phyloP scores from a whole-genome alignment of 805 yeast species.

The Pichia membranifaciens region DNA sequence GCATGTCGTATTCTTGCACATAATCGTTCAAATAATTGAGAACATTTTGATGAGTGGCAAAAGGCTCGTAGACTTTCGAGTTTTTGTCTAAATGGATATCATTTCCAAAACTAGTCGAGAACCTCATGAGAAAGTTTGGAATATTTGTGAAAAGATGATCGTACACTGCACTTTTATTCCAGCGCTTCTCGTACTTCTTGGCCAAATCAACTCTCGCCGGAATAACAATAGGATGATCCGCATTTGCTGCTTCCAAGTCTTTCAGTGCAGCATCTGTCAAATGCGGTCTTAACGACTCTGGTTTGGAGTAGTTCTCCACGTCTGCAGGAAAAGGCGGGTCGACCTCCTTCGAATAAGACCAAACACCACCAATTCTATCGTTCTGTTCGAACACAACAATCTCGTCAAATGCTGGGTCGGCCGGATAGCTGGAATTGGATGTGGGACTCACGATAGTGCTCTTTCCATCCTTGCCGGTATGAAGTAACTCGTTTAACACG shows the following conservation, averaged over 20 bases:
- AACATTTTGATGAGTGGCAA: constrained; percentile 19
- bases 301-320: constrained; percentile 12
- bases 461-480: constrained; percentile 24
- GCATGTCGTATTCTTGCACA: constrained; percentile 24
- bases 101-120: constrained; percentile 30
- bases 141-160: constrained; percentile 36
- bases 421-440: constrained; percentile 5
- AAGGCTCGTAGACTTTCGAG: constrained; percentile 15
- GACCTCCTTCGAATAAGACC: constrained; percentile 24
- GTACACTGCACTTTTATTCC: constrained; percentile 25
- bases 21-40: constrained; percentile 16
- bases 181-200: neutral
- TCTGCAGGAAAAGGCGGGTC: neutral
- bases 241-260: neutral
- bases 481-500: constrained; percentile 27
- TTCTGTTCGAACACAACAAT: constrained; percentile 38
- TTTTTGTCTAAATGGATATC: neutral
- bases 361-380: constrained; percentile 35
- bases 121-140: constrained; percentile 34
- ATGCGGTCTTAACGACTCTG: constrained; percentile 12
- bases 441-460: constrained; percentile 18
- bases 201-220: neutral
- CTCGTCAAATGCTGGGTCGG: constrained; percentile 28
- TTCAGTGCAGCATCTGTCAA: neutral
- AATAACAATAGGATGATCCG: neutral